Evolutionary conservation across 495 filamentous ascomycete genomes (phyloP).

Genomic region (Immersiella caudata): DNA sequence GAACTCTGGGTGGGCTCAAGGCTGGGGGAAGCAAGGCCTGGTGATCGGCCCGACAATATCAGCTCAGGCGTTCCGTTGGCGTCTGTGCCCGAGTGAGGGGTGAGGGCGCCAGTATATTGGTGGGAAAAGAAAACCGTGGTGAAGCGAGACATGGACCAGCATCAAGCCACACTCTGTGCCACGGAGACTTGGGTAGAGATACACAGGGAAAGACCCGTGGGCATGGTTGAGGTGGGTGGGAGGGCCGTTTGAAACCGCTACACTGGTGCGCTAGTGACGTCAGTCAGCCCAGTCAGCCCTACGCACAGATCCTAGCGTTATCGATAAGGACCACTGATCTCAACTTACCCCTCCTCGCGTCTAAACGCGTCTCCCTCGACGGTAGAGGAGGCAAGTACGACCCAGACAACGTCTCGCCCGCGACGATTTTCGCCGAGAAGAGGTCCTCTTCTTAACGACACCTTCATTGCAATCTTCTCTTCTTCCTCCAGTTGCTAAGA

Average conservation of each 20-base stretch:
- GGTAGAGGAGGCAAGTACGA: not conserved
- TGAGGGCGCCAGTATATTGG: not conserved
- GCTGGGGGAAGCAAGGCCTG: not conserved
- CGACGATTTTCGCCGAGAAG: not conserved
- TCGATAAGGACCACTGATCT: not conserved
- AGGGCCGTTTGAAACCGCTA: not conserved
- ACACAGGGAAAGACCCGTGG: not conserved
- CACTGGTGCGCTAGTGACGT: not conserved
- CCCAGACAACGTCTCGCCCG: not conserved
- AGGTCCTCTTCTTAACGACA: not conserved
- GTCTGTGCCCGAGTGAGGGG: not conserved
- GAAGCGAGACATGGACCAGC: not conserved
- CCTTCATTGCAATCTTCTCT: not conserved
- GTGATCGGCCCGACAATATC: not conserved
- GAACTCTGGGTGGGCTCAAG: conserved; percentile 9
- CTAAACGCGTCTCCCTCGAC: not conserved
- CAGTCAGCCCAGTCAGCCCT: not conserved
- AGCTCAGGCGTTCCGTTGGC: not conserved
- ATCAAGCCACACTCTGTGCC: not conserved
- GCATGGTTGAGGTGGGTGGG: not conserved
- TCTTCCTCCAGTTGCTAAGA: not conserved
- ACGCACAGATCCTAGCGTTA: not conserved
- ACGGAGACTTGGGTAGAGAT: not conserved
- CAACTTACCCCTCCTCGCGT: not conserved
- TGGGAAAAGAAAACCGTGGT: not conserved